Conservation (phyloP, 2,329 filamentous ascomycete species). For the Talaromyces marneffei region DNA sequence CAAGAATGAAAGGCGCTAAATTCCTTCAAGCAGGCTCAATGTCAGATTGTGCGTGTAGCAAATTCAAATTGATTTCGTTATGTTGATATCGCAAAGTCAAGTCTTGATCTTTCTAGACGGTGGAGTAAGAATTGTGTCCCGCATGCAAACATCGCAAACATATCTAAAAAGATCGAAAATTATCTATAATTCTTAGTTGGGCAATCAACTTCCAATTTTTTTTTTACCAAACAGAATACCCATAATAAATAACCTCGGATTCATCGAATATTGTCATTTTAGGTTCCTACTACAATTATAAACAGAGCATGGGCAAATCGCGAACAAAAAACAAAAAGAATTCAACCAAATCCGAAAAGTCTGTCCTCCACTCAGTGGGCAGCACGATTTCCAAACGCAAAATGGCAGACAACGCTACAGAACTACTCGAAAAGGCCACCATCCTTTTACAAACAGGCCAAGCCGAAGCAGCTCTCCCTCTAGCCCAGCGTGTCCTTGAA, state of each 20-base stretch:
- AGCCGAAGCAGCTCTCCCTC: slow-evolving; percentile 51
- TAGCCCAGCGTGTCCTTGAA: slow-evolving; percentile 50
- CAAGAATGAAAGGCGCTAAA: not conserved
- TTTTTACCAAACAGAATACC: too few species aligned
- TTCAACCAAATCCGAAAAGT: slow-evolving; percentile 38
- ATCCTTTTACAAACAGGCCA: slow-evolving; percentile 54
- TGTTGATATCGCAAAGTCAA: slow-evolving; percentile 13
- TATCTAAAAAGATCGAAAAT: slow-evolving; percentile 24
- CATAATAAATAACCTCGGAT: too few species aligned
- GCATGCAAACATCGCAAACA: slow-evolving; percentile 41
- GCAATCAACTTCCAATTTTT: not conserved
- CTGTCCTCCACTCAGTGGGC: slow-evolving; percentile 38
- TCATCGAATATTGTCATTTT: too few species aligned
- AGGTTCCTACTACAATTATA: not conserved
- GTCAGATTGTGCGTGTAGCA: not conserved
- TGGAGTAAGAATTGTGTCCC: slow-evolving; percentile 21
- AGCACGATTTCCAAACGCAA: slow-evolving; percentile 35
- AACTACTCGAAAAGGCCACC: slow-evolving; percentile 53
- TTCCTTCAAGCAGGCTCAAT: too few species aligned
- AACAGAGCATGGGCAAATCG: slow-evolving; percentile 46
- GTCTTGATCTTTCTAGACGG: not conserved
- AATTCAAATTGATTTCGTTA: not conserved
- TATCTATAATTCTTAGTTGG: slow-evolving; percentile 5
- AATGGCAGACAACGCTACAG: slow-evolving; percentile 47
- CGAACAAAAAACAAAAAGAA: slow-evolving; percentile 43